These are phyloP conservation scores for Mycena capillaripes DNA, from an alignment of 768 basidiomycete species.

Conservation along the genomic window DNA sequence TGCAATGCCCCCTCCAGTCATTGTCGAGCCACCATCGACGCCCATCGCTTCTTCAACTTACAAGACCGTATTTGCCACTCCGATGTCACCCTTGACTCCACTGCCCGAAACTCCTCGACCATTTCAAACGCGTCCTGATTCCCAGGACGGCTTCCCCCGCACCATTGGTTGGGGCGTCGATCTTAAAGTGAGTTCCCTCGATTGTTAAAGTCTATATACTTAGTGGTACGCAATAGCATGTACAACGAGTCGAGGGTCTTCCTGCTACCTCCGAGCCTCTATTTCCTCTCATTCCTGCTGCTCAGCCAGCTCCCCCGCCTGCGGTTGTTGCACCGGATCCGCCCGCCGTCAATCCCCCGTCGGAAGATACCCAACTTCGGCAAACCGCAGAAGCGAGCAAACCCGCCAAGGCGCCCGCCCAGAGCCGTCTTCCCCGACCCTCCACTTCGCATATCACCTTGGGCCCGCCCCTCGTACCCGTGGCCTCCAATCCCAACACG, in stretches of 20 bases:
- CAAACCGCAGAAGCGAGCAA: conserved; percentile 33
- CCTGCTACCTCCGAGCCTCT: conserved; percentile 24
- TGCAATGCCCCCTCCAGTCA: conserved; percentile 11
- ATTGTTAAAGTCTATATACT: background rate
- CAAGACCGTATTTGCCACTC: conserved; percentile 32
- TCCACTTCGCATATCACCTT: conserved; percentile 38
- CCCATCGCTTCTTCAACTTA: conserved; percentile 33
- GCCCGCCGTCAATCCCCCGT: background rate
- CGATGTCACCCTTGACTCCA: conserved; percentile 65
- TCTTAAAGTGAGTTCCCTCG: conserved; percentile 19
- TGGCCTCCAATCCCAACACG: background rate
- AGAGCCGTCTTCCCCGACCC: conserved; percentile 53
- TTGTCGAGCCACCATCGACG: conserved; percentile 40
- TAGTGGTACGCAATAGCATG: conserved; percentile 24
- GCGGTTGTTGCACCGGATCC: background rate
- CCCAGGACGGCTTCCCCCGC: conserved; percentile 40
- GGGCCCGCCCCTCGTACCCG: conserved; percentile 35
- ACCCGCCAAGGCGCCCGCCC: conserved; percentile 32
- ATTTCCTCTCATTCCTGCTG: conserved; percentile 18
- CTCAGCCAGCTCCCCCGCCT: background rate
- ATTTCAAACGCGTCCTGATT: conserved; percentile 18
- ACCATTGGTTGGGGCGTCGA: conserved; percentile 43
- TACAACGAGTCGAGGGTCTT: conserved; percentile 27
- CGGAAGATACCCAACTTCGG: conserved; percentile 2
- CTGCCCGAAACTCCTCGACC: conserved; percentile 62